Percentiles rank a stretch among this genome's conserved stretches.
Evolutionary conservation across 768 basidiomycete species (phyloP).

Genomic region (Lactifluus echinatus): DNA sequence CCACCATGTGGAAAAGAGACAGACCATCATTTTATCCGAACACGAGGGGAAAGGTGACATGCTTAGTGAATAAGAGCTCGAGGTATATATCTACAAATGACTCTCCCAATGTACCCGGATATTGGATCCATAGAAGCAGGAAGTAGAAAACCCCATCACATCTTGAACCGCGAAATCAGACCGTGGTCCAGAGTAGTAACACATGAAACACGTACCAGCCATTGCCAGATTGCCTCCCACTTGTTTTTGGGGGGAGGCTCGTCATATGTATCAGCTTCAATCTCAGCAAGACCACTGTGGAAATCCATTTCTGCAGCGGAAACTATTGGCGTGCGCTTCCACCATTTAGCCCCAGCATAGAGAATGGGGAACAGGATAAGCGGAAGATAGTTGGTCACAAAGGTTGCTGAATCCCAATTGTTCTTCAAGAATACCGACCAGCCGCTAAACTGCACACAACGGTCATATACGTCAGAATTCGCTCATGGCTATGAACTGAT

Average conservation of each 20-base stretch:
- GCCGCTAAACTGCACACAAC: constrained; percentile 39
- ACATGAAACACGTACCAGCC: constrained; percentile 43
- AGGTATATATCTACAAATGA: too few relatives aligned
- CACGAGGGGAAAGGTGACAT: too few relatives aligned
- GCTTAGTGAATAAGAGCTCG: too few relatives aligned
- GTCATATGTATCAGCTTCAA: constrained; percentile 38
- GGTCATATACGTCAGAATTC: constrained; percentile 16
- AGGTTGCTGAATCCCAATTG: constrained; percentile 49
- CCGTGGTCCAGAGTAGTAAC: neutral
- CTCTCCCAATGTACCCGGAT: too few relatives aligned
- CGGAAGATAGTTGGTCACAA: constrained; percentile 79
- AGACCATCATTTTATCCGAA: too few relatives aligned
- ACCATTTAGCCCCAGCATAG: constrained; percentile 51
- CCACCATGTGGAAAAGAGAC: too few relatives aligned
- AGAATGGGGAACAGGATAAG: constrained; percentile 59
- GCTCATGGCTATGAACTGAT: too few relatives aligned
- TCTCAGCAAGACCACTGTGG: constrained; percentile 38
- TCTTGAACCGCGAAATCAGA: neutral
- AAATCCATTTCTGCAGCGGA: constrained; percentile 76
- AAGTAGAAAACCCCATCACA: neutral
- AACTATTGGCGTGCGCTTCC: constrained; percentile 40
- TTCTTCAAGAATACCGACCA: constrained; percentile 44
- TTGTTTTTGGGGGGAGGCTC: constrained; percentile 63
- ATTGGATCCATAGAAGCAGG: too few relatives aligned
- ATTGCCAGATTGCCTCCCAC: constrained; percentile 63